Base-by-base conservation (phyloP, 441 rosid genomes). In the Arabidopsis hybrid region DNA sequence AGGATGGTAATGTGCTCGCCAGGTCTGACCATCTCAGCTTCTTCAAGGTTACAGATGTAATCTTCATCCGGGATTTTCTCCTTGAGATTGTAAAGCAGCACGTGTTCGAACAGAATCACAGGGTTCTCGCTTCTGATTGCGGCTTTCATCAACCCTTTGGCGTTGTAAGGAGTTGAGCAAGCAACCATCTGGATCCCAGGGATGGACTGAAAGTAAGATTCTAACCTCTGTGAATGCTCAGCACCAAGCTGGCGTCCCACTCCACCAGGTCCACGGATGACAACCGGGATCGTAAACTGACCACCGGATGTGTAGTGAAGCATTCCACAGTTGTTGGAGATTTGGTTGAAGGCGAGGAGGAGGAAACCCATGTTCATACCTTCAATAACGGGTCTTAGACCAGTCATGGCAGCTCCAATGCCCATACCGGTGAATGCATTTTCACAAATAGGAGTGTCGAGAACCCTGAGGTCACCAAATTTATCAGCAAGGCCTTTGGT, bases 121-220 rank as follows among this genome's bases (percentile, higher is more conserved):
- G 97, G 97, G 80, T 94, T 94, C 75, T 94, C 91, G 21, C 97
- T 92, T 80, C 97, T 84, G 74, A 92, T 92, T 2, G 99, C 98
- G 0, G 99, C 97, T 83, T 95, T 95, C 98, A 95, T 95, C 76
- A 95, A 79, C 57, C 99, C 99, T 85, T 95, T 95, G 34, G 98
- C 98, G n/a, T 95, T 95, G 36, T 90, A 90, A 29, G 99, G 93
- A 26, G 98, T 95, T 0, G 98, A 95, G 85, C 99, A 95, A 5
- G 99, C 99, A n/a, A 95, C 99, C 99, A 95, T 92, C 65, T 92
- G 99, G 80, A 95, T 95, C 60, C 99, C 99, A 0, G 99, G 98
- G 67, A 95, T 91, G 65, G 99, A 92, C 68, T 92, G 99, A 76
- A 95, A 89, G 83, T 95, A 95, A 11, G 99, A 95, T 73, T 95